These are phyloP conservation scores for Tremella mesenterica DNA, from an alignment of 768 basidiomycete genomes.

Conservation along the genomic window DNA sequence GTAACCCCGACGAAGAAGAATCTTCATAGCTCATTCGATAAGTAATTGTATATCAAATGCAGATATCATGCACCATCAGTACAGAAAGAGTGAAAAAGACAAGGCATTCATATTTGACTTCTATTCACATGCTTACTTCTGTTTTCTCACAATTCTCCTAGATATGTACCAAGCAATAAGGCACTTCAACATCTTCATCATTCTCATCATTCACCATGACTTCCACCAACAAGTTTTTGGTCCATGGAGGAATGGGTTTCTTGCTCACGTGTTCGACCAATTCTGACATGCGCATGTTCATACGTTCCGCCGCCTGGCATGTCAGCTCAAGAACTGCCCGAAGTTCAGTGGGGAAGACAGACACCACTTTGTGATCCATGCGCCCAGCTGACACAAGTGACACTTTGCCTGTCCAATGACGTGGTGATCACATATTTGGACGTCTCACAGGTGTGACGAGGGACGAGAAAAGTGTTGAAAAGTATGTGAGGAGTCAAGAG, in stretches of 20 bases:
- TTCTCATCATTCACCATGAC: conserved; percentile 88
- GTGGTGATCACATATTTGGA: no score
- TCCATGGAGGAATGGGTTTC: conserved; percentile 77
- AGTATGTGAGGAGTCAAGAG: neutral
- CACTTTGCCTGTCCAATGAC: no score
- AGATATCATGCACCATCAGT: neutral
- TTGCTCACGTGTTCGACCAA: conserved; percentile 90
- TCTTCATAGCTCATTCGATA: neutral
- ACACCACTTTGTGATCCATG: neutral
- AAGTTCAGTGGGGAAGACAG: no score
- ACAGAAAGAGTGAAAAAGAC: neutral
- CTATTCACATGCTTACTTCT: neutral
- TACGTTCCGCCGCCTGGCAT: conserved; percentile 68
- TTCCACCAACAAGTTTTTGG: conserved; percentile 79
- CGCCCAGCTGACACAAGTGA: neutral
- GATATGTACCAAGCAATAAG: conserved; percentile 24
- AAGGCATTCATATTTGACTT: neutral
- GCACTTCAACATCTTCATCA: conserved; percentile 88
- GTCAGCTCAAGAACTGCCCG: neutral
- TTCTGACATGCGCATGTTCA: conserved; percentile 80
- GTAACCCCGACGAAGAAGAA: conserved; percentile 6
- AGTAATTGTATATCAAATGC: neutral
- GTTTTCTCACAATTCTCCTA: conserved; percentile 5
- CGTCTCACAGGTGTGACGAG: no score
- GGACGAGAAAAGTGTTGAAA: no score